Conservation (phyloP, 164 flowering plant genomes). For the Chloranthus sessilifolius region DNA sequence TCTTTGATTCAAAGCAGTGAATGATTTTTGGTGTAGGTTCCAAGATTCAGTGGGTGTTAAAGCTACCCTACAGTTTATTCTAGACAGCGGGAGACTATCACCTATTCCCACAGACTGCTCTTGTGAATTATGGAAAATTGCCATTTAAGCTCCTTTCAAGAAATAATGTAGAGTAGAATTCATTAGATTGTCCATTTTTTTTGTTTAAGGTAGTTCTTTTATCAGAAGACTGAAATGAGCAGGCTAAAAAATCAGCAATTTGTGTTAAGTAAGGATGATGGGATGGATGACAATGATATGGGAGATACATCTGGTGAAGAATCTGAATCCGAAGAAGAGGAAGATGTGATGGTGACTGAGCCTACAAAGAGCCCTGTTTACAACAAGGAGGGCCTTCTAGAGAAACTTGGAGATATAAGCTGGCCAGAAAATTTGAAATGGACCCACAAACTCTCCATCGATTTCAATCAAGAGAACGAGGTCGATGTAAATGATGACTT, state of each 20-base stretch:
- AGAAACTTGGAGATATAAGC: slow-evolving; percentile 71
- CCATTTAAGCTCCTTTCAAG: too few relatives aligned
- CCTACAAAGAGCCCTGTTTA: slow-evolving; percentile 57
- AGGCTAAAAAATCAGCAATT: slow-evolving; percentile 7
- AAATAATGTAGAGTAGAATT: too few relatives aligned
- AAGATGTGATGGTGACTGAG: slow-evolving; percentile 42
- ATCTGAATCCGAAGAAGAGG: slow-evolving; percentile 47
- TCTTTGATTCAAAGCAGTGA: too few relatives aligned
- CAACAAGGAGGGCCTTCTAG: slow-evolving; percentile 64
- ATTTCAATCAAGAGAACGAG: slow-evolving; percentile 47
- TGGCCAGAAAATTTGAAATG: slow-evolving; percentile 82
- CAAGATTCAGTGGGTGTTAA: too few relatives aligned
- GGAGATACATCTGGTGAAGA: slow-evolving; percentile 17
- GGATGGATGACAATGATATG: slow-evolving; percentile 27
- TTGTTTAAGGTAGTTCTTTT: too few relatives aligned
- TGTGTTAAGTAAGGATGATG: slow-evolving; percentile 10
- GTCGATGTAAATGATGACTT: slow-evolving; percentile 91
- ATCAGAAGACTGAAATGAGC: slow-evolving; percentile 21
- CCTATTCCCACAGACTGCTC: too few relatives aligned
- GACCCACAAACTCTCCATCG: slow-evolving; percentile 60
- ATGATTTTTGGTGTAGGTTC: too few relatives aligned
- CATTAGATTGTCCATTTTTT: too few relatives aligned
- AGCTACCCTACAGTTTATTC: too few relatives aligned
- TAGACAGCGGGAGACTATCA: too few relatives aligned
- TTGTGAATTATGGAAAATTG: too few relatives aligned